Base-by-base conservation (phyloP, 139 green algal genomes). In the Tetraselmis chui region DNA sequence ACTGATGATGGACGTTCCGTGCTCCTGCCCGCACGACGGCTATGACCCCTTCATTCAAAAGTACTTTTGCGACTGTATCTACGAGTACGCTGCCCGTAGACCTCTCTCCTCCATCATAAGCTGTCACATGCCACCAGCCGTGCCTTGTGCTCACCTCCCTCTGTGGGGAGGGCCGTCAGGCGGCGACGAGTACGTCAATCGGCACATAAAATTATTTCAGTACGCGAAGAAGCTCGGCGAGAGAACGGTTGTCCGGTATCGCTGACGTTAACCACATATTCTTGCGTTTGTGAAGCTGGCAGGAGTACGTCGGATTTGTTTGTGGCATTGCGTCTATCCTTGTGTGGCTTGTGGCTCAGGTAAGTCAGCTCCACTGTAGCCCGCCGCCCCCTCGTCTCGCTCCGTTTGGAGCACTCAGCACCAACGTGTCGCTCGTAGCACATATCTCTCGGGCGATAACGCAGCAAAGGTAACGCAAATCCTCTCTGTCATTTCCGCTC, bases 41-140 rank as follows among this genome's bases (percentile, higher is more conserved):
- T 67, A 25, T 18, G 81, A 87, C 76, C 45, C 76, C 0, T 91
- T 80, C 59, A 86, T 89, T 26, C 82, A 90, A 29, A 79, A 78
- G 22, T 81, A 90, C 59, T 93, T 93, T 32, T 75, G 83, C 22
- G 89, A 93, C 78, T 93, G 89, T 59, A 77, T 93, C 1, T 91
- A 89, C 79, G 84, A 76, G 30, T 84, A 59, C 59, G 84, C 11
- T 25, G 11, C 45, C 45, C 45, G 11, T 29, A 88, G 93, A 0
- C 94, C 95, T 31, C 96, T 75, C 28, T 98, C 86, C 84, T 98
- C 94, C 75, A 80, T 86, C 18, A 89, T n/a, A n/a, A n/a, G n/a
- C n/a, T n/a, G n/a, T n/a, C n/a, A n/a, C n/a, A n/a, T n/a, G n/a
- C n/a, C n/a, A n/a, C n/a, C n/a, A n/a, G n/a, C n/a, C n/a, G n/a